A percentile compares a stretch with the other conserved stretches of the same genome.
phyloP scores from a whole-genome alignment of 2,329 filamentous ascomycete species.

The Neonectria magnoliae region DNA sequence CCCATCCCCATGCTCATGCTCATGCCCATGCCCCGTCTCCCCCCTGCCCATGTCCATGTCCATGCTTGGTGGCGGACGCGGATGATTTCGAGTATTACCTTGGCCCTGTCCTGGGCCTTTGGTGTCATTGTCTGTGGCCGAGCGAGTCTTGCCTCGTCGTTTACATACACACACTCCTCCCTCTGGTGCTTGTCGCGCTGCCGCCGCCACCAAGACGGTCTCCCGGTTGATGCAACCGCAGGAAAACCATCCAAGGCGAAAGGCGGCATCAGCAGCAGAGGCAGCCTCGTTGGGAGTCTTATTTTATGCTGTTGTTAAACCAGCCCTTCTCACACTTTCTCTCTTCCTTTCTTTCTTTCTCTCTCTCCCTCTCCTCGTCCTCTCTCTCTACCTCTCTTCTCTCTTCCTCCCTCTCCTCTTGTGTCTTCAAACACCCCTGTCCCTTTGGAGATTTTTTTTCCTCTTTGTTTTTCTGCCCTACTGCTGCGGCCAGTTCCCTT shows the following conservation, averaged over 20 bases:
- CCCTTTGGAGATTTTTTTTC: conserved; percentile 17
- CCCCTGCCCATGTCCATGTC: conserved; percentile 9
- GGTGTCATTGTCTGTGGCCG: conserved; percentile 3
- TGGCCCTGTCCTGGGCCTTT: background rate
- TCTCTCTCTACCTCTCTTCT: background rate
- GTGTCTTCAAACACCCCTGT: conserved; percentile 6
- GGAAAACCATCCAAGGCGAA: background rate
- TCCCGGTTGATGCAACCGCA: conserved; percentile 3
- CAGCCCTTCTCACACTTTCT: background rate
- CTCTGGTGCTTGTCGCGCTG: background rate
- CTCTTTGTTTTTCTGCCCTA: conserved; percentile 13
- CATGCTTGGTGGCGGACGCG: conserved; percentile 13
- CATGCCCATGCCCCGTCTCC: background rate
- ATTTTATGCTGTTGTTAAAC: conserved; percentile 2
- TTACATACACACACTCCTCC: conserved; percentile 14
- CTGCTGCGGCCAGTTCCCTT: conserved; percentile 22
- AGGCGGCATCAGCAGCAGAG: background rate
- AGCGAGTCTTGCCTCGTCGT: conserved; percentile 1
- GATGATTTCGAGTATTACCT: conserved; percentile 14
- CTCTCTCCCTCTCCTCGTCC: background rate
- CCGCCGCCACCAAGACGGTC: conserved; percentile 6
- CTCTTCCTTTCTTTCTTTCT: conserved; percentile 4
- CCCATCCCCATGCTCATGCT: conserved; percentile 6
- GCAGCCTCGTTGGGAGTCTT: background rate
- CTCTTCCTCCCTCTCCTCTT: background rate